Evolutionary conservation across 306 rosid genomes (phyloP).

Genomic region (Quercus berberidifolia): DNA sequence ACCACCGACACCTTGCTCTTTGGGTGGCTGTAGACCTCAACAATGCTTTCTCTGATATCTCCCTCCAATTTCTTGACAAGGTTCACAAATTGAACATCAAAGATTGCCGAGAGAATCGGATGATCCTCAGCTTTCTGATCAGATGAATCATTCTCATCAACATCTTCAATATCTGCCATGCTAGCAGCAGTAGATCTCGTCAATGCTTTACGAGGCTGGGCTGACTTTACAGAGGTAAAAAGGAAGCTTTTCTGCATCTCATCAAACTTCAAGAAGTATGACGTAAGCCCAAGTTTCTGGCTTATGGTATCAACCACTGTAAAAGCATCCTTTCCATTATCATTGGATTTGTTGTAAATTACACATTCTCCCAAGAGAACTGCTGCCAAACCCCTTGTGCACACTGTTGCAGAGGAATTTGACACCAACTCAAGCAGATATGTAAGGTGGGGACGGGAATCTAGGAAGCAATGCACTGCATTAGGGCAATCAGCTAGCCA

Average conservation of each 20-base stretch:
- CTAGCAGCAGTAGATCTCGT: constrained; percentile 86
- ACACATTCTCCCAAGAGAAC: constrained; percentile 92
- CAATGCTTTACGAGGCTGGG: constrained; percentile 46
- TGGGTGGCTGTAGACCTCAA: constrained; percentile 74
- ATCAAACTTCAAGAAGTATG: constrained; percentile 76
- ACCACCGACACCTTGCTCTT: constrained; percentile 83
- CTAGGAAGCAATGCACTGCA: constrained; percentile 88
- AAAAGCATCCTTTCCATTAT: constrained; percentile 68
- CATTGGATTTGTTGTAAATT: constrained; percentile 70
- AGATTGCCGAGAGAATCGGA: constrained; percentile 71
- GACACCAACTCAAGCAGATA: constrained; percentile 82
- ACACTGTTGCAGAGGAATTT: constrained; percentile 66
- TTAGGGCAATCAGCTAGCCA: constrained; percentile 84
- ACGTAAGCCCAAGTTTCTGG: constrained; percentile 86
- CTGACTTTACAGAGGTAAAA: constrained; percentile 53
- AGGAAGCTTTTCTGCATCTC: constrained; percentile 72
- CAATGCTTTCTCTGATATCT: constrained; percentile 73
- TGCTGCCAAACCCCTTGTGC: constrained; percentile 74
- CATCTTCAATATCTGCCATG: constrained; percentile 77
- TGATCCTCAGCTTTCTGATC: constrained; percentile 57
- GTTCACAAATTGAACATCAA: constrained; percentile 62
- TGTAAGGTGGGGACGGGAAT: constrained; percentile 87
- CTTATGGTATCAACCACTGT: constrained; percentile 73
- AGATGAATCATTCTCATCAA: constrained; percentile 42
- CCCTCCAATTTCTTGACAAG: constrained; percentile 59